phyloP scores from a whole-genome alignment of 2,329 filamentous ascomycete genomes.

The Colletotrichum siamense region DNA sequence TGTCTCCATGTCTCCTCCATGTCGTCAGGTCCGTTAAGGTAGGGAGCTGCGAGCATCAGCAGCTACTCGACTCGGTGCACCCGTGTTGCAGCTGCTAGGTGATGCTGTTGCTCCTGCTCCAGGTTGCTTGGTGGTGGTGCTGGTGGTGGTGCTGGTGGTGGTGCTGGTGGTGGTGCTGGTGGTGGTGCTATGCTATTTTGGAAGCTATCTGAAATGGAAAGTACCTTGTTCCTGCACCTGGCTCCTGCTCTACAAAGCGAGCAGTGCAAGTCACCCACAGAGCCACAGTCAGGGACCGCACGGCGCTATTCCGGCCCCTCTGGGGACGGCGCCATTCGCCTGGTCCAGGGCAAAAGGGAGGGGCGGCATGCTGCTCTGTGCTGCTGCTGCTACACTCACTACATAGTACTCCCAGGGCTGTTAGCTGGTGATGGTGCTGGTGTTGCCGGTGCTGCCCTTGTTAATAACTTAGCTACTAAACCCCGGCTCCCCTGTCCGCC shows the following conservation, averaged over 20 bases:
- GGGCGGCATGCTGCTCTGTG: not conserved
- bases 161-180: not conserved
- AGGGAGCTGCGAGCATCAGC: not conserved
- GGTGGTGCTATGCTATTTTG: slow-evolving; percentile 5
- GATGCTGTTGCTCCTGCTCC: not conserved
- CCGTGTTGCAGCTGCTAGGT: not conserved
- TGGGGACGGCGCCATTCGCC: slow-evolving; percentile 8
- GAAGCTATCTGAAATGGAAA: not conserved
- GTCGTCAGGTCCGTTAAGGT: not conserved
- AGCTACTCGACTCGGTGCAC: not conserved
- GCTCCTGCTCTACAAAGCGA: not conserved
- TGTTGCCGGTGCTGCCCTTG: not conserved
- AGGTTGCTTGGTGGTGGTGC: not conserved
- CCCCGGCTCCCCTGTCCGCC: not conserved
- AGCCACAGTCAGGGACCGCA: not conserved
- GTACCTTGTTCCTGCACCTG: not conserved
- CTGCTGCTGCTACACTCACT: not conserved
- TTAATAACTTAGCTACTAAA: not conserved
- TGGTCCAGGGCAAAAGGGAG: not conserved
- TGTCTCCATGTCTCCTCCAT: not conserved
- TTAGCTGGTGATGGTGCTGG: not conserved
- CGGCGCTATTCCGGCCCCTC: slow-evolving; percentile 21
- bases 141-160: not conserved
- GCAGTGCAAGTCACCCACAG: not conserved
- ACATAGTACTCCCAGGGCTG: not conserved